A percentile compares a stretch with the other conserved stretches of the same genome.
Conservation (phyloP, 176 grass and related monocot genomes). For the Alloteropsis semialata region DNA sequence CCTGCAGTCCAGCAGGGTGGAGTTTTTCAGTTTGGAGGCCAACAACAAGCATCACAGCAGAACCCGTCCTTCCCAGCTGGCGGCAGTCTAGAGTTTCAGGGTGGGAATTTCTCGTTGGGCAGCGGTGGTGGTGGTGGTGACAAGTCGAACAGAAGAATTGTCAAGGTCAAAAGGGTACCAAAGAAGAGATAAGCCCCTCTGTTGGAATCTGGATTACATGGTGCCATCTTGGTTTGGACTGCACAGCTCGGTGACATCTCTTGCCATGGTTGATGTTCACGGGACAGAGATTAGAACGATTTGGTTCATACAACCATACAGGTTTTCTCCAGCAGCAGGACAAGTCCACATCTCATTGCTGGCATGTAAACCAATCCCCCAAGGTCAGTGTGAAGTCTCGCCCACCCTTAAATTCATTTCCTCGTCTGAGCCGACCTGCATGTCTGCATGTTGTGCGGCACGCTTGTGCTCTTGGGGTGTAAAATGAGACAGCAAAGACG, state of each 20-base stretch:
- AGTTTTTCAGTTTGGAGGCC: constrained; percentile 52
- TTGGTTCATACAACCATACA: constrained; percentile 3
- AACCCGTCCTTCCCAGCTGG: constrained; percentile 40
- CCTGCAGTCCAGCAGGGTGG: constrained; percentile 23
- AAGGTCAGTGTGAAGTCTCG: constrained; percentile 28
- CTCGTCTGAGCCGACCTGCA: constrained; percentile 1
- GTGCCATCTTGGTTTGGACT: not conserved
- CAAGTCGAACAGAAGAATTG: constrained; percentile 51
- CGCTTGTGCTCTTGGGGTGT: constrained; percentile 54
- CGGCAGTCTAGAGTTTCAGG: constrained; percentile 55
- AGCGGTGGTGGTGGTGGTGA: constrained; percentile 41
- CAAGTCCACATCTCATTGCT: not conserved
- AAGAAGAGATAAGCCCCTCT: constrained; percentile 40
- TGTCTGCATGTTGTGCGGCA: not conserved
- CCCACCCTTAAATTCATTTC: constrained; percentile 12
- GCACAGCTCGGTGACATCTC: not conserved
- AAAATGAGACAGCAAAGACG: constrained; percentile 34
- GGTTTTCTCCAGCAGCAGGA: not conserved
- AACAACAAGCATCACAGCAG: constrained; percentile 46
- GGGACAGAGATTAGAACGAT: not conserved
- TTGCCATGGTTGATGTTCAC: not conserved
- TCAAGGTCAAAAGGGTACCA: constrained; percentile 46
- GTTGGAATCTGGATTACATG: not conserved
- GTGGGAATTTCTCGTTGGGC: constrained; percentile 61
- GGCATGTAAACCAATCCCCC: not conserved